Base-by-base conservation (phyloP, 148 eudicot species). In the Dianthus caryophyllus region DNA sequence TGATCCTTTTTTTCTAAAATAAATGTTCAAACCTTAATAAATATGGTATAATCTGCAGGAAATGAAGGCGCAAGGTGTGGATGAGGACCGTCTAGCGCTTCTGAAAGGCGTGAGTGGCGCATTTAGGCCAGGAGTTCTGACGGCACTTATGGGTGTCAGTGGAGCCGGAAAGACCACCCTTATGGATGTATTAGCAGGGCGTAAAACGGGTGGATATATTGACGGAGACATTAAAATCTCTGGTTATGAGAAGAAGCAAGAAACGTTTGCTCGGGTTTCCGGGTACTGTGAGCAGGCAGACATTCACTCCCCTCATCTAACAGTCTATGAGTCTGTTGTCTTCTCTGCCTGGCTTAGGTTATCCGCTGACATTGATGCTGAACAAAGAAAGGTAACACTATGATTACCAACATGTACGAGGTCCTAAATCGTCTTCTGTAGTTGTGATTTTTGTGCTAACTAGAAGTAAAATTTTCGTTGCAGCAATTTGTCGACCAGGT, bases 101-200 rank as follows among this genome's bases (percentile, higher is more conserved):
- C 52, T 89, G 61, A 84, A 84, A 77, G 84, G 90, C 44, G 82
- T 86, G 1, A 86, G 84, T 68, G 88, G 96, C 36, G 84, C 89
- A 22, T 85, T 85, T 44, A 78, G 84, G 74, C 89, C 86, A 17
- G 86, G 86, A 27, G 86, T 82, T 22, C 57, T 80, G 51, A 80
- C 84, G 20, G 84, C 84, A 57, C 81, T 77, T 13, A 80, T 80
- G 84, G 84, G 84, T 70, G 84, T 80, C 2, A 80, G 84, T 77
- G 84, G 84, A 15, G 90, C 94, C 10, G 90, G 96, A 41, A 86
- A 88, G 78, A 88, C 96, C 46, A 88, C 96, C 12, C 81, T 86
- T 13, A 88, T 89, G 96, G 96, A 89, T 68, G 91, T 86, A 49
- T 67, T 89, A 71, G 89, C 96, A 1, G 96, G 96, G 26, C 75